A percentile compares a stretch with the other conserved stretches of the same genome.
These are phyloP conservation scores for Sanghuangporus weigelae DNA, from an alignment of 1,284 basidiomycete species.

Conservation along the genomic window DNA sequence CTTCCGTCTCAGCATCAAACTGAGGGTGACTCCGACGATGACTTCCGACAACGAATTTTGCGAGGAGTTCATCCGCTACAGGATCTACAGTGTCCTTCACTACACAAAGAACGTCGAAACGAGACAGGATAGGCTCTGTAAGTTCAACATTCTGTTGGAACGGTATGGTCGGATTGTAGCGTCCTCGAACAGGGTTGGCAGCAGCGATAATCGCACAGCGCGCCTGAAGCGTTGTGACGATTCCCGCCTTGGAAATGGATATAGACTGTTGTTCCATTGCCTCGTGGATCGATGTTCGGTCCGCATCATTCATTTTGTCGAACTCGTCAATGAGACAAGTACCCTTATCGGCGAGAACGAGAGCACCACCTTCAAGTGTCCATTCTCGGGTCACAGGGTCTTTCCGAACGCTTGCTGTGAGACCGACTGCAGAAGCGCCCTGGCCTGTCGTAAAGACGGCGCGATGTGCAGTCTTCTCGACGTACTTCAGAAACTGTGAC, in stretches of 20 bases:
- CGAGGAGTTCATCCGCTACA: constrained; percentile 93
- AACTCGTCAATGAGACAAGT: constrained; percentile 99
- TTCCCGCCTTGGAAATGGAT: constrained; percentile 98
- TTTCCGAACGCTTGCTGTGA: constrained; percentile 96
- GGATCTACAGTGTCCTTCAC: constrained; percentile 98
- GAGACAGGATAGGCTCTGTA: constrained; percentile 98
- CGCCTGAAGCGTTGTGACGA: constrained; percentile 94
- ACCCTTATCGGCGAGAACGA: constrained; percentile 98
- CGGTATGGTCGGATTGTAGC: constrained; percentile 96
- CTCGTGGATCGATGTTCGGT: constrained; percentile 97
- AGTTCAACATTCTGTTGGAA: constrained; percentile 99
- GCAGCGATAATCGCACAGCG: constrained; percentile 97
- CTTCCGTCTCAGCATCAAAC: constrained; percentile 80
- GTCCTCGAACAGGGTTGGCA: constrained; percentile 93
- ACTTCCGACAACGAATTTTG: constrained; percentile 95
- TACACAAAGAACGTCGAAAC: constrained; percentile 97
- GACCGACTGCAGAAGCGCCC: constrained; percentile 95
- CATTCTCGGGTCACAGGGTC: constrained; percentile 97
- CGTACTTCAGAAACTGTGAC: constrained; percentile 98
- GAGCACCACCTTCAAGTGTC: constrained; percentile 96
- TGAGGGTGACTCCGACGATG: constrained; percentile 93
- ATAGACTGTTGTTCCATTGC: constrained; percentile 99
- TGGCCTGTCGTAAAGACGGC: constrained; percentile 99
- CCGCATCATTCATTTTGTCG: constrained; percentile 99
- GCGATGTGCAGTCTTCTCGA: constrained; percentile 96